Conservation (phyloP, 306 rosid genomes). For the Trifolium subterraneum region DNA sequence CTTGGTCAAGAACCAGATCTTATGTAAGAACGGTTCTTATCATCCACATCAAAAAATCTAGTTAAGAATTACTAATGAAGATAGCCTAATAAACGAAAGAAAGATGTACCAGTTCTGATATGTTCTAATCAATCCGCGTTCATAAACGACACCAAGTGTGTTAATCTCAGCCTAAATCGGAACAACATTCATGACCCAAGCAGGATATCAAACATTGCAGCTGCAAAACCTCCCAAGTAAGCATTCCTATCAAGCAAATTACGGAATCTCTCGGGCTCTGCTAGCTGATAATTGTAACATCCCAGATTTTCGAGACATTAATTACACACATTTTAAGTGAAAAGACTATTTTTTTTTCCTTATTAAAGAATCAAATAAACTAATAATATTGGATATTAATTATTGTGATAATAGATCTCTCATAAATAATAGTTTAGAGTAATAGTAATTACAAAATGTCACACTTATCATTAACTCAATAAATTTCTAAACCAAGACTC, state of each 20-base stretch:
- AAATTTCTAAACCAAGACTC: no score
- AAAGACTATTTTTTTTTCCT: no score
- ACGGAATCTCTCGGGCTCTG: slow-evolving; percentile 70
- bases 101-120: slow-evolving; percentile 79
- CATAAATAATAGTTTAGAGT: no score
- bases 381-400: no score
- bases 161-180: slow-evolving; percentile 77
- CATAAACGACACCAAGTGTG: slow-evolving; percentile 82
- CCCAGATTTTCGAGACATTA: no score
- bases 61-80: not conserved
- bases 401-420: no score
- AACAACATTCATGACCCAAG: slow-evolving; percentile 88
- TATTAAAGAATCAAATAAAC: no score
- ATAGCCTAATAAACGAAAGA: not conserved
- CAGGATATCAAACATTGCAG: slow-evolving; percentile 71
- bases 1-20: not conserved
- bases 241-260: slow-evolving; percentile 92
- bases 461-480: no score
- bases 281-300: slow-evolving; percentile 74
- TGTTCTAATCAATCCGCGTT: slow-evolving; percentile 91
- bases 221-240: slow-evolving; percentile 88
- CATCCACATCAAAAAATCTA: not conserved
- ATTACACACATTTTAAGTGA: no score
- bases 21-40: no score
- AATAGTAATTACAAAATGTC: no score